These are phyloP conservation scores for Tricholoma hemisulphureum DNA, from an alignment of 768 basidiomycete species.

Conservation along the genomic window DNA sequence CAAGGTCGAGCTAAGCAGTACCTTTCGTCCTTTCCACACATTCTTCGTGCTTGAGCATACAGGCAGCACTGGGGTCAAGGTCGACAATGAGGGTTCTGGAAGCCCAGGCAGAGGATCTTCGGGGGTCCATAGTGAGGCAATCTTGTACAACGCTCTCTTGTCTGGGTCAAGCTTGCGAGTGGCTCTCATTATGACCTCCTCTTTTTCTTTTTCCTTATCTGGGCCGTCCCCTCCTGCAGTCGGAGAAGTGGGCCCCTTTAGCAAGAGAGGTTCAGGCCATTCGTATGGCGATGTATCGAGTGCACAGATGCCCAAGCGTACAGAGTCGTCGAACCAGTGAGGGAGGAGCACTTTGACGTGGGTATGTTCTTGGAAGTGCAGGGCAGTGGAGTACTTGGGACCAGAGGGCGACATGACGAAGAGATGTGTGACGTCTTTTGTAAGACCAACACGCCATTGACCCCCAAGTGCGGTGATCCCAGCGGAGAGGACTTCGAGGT, in stretches of 20 bases:
- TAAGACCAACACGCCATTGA: constrained; percentile 73
- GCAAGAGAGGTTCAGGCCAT: constrained; percentile 70
- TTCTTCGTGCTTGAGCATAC: constrained; percentile 21
- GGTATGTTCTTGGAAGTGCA: constrained; percentile 59
- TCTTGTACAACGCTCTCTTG: constrained; percentile 31
- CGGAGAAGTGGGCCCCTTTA: constrained; percentile 27
- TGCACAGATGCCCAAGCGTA: constrained; percentile 51
- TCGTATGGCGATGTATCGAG: constrained; percentile 57
- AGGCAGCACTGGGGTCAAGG: constrained; percentile 4
- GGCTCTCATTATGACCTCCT: constrained; percentile 22
- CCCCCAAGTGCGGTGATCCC: constrained; percentile 79
- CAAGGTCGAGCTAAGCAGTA: constrained; percentile 63
- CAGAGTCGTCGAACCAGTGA: constrained; percentile 88
- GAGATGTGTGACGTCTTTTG: constrained; percentile 85
- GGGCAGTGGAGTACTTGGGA: constrained; percentile 49
- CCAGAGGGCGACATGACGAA: constrained; percentile 58
- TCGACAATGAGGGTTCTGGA: constrained; percentile 5
- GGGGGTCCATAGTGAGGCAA: constrained; percentile 29
- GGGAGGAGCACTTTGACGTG: constrained; percentile 74
- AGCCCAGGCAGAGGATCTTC: constrained; percentile 16
- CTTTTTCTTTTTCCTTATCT: constrained; percentile 23
- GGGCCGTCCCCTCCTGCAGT: not conserved
- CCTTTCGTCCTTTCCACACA: constrained; percentile 58
- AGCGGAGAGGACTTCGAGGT: constrained; percentile 70
- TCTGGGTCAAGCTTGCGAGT: constrained; percentile 28